Evolutionary conservation across 108 stramenopile genomes (phyloP), one percentile per base, ranked within the genome.

Genomic region (Skeletonema costatum): DNA sequence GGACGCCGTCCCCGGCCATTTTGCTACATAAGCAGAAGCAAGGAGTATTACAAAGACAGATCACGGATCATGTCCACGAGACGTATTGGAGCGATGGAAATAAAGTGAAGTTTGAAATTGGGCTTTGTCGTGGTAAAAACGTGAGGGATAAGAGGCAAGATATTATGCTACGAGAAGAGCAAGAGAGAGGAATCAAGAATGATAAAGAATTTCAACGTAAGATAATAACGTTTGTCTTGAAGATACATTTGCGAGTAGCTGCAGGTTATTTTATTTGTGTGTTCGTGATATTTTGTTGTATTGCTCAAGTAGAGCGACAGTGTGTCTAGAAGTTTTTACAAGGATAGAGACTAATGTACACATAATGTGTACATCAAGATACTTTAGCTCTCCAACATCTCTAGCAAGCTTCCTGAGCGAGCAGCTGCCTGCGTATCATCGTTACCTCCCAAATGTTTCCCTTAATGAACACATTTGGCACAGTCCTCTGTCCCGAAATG

Each of bases 41-140:
- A 85, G 68, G 2, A 74, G 32, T 78, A 41, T 31, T 73, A 12
- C 77, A 78, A 83, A 75, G 30, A 78, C 73, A 2, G 77, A 83
- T n/a, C n/a, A n/a, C n/a, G n/a, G n/a, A n/a, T n/a, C n/a, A n/a
- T n/a, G n/a, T n/a, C n/a, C n/a, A n/a, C n/a, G n/a, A n/a, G n/a
- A n/a, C n/a, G 4, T 96, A 93, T 78, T 96, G 93, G 84, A 93
- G 90, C 74, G 91, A 96, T 21, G 71, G 90, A 59, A 92, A 92
- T 64, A 82, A 77, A 63, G 71, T 96, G 60, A 94, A 96, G 74
- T 61, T 96, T 60, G 87, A 92, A 73, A 90, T 96, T 53, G 96
- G 83, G 9, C 82, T 96, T 10, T 90, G 87, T 56, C 80, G 84
- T 29, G 96, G 96, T 17, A 96, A 96, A 75, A 93, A 94, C 72